These are phyloP conservation scores for Serendipita sp. DNA, from an alignment of 768 basidiomycete genomes.

Conservation along the genomic window DNA sequence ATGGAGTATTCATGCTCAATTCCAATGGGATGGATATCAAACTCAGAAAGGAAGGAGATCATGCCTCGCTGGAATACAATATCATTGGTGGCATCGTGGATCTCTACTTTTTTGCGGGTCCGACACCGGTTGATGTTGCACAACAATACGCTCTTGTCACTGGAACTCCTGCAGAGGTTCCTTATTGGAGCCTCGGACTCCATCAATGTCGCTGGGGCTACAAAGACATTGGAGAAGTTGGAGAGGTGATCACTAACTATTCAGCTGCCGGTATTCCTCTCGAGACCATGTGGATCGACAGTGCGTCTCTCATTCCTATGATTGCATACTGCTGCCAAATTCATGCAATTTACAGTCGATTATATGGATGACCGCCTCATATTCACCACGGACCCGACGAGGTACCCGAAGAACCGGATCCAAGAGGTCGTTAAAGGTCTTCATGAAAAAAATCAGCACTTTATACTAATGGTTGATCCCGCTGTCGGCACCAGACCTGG, in stretches of 20 bases:
- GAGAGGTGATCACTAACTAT: slow-evolving; percentile 46
- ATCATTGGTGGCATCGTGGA: slow-evolving; percentile 64
- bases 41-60: slow-evolving; percentile 27
- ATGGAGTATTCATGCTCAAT: slow-evolving; percentile 54
- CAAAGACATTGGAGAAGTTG: slow-evolving; percentile 49
- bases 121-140: slow-evolving; percentile 40
- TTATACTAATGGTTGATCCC: not conserved
- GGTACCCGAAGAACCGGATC: not conserved
- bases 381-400: not conserved
- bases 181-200: slow-evolving; percentile 58
- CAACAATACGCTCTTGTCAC: slow-evolving; percentile 55
- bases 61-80: slow-evolving; percentile 49
- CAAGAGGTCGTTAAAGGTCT: not conserved
- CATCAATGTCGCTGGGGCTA: slow-evolving; percentile 66
- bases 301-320: not conserved
- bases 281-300: slow-evolving; percentile 72
- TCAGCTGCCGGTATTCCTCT: slow-evolving; percentile 46
- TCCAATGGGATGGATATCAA: slow-evolving; percentile 71
- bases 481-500: not conserved
- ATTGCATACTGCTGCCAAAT: not conserved
- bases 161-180: slow-evolving; percentile 53
- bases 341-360: not conserved
- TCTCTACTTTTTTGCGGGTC: slow-evolving; percentile 63
- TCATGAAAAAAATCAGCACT: not conserved
- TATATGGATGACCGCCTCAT: slow-evolving; percentile 6